phyloP scores from a whole-genome alignment of 331 rosid genomes.

The Spiraea crenata region DNA sequence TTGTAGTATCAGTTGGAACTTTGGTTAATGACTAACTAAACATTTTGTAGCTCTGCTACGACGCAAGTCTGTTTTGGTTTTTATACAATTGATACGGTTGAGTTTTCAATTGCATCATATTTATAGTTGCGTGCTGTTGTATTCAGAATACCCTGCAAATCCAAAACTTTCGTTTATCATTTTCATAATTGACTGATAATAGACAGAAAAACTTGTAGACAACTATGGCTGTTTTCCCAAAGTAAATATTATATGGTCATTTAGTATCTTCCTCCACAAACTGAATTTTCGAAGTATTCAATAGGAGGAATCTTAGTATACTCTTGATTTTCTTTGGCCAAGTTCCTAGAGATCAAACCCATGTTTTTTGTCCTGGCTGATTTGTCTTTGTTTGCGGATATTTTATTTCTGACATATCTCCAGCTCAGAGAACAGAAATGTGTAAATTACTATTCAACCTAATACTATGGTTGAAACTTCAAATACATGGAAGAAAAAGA shows the following conservation, averaged over 20 bases:
- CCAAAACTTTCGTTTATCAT: not conserved
- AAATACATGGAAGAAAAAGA: not conserved
- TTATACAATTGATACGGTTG: not conserved
- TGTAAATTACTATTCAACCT: not conserved
- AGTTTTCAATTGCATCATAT: not conserved
- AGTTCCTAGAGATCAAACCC: not conserved
- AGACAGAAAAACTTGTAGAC: not conserved
- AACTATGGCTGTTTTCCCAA: not conserved
- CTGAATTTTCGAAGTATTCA: not conserved
- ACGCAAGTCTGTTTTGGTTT: not conserved
- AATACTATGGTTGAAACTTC: not conserved
- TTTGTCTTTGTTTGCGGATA: not conserved
- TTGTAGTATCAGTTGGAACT: constrained; percentile 20
- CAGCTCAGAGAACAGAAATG: constrained; percentile 9
- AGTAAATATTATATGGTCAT: not conserved
- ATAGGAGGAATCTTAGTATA: not conserved
- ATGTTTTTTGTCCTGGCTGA: not conserved
- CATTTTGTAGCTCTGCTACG: not conserved
- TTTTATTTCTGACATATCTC: not conserved
- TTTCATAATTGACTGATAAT: not conserved
- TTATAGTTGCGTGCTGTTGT: not conserved
- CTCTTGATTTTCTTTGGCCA: not conserved
- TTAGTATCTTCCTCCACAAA: not conserved
- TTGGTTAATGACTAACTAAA: not conserved
- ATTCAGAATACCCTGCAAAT: not conserved